These are phyloP conservation scores for Yarrowia sp. DNA, from an alignment of 805 yeast genomes.

Conservation along the genomic window DNA sequence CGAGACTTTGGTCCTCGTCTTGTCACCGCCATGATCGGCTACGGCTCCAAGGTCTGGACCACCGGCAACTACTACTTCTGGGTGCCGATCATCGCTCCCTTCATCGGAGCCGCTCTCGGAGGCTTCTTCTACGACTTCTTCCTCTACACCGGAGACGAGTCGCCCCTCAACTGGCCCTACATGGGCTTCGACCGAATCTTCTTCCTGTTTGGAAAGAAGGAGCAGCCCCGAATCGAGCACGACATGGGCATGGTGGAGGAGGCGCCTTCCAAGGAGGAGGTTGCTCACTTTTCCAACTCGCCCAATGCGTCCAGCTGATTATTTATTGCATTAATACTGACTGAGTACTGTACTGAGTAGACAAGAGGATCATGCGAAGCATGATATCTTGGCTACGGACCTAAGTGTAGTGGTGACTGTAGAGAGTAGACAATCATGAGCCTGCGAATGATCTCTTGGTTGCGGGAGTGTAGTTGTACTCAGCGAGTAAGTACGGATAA, in stretches of 20 bases:
- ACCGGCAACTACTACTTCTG: constrained; percentile 48
- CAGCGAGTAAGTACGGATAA: no score
- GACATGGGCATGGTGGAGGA: constrained; percentile 24
- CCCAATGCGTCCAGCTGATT: neutral
- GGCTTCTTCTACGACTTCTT: constrained; percentile 53
- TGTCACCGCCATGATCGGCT: constrained; percentile 50
- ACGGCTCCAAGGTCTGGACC: constrained; percentile 44
- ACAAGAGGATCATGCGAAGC: no score
- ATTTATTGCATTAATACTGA: constrained; percentile 27
- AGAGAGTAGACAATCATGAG: no score
- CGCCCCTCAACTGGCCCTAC: constrained; percentile 50
- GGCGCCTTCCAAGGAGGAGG: constrained; percentile 4
- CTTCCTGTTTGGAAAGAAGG: neutral
- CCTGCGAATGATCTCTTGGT: no score
- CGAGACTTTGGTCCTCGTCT: constrained; percentile 57
- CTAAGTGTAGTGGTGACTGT: no score
- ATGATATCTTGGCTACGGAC: no score
- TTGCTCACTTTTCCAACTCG: constrained; percentile 18
- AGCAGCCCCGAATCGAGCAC: constrained; percentile 20
- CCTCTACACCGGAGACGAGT: constrained; percentile 52
- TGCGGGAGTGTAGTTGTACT: no score
- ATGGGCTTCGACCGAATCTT: constrained; percentile 34
- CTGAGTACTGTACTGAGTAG: no score
- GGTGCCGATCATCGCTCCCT: constrained; percentile 54
- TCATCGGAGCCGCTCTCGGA: constrained; percentile 49